Conservation (phyloP, 208 protist species). For the Crithidia fasciculata region DNA sequence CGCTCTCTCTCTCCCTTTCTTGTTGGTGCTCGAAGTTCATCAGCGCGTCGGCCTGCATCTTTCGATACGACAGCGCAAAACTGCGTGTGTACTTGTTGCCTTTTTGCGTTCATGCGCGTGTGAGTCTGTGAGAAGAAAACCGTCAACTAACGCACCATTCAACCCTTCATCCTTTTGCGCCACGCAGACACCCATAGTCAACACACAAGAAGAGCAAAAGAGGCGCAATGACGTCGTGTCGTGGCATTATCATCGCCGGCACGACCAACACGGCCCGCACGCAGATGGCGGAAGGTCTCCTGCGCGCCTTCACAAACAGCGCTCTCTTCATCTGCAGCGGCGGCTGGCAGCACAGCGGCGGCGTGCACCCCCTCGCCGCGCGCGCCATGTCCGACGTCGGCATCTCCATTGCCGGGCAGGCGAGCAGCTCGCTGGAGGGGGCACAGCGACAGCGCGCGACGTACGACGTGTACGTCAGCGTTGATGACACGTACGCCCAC, state of each 20-base stretch:
- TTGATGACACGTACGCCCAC: constrained; percentile 64
- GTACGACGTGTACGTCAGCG: constrained; percentile 87
- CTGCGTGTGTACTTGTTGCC: too few relatives aligned
- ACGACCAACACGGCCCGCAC: constrained; percentile 79
- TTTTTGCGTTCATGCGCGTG: too few relatives aligned
- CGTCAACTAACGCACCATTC: too few relatives aligned
- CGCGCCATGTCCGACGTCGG: constrained; percentile 59
- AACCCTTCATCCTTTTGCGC: too few relatives aligned
- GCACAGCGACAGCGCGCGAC: constrained; percentile 68
- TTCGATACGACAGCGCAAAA: too few relatives aligned
- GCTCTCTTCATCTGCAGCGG: constrained; percentile 80
- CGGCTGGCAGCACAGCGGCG: constrained; percentile 51
- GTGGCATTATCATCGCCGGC: constrained; percentile 80
- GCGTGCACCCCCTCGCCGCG: constrained; percentile 72
- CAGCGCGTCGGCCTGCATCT: too few relatives aligned
- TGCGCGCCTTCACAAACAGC: constrained; percentile 57
- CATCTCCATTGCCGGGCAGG: constrained; percentile 56
- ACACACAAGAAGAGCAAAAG: neutral
- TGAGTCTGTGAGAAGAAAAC: too few relatives aligned
- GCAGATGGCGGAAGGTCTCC: constrained; percentile 85
- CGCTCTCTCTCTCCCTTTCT: too few relatives aligned
- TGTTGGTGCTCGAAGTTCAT: too few relatives aligned
- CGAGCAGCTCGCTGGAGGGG: constrained; percentile 57
- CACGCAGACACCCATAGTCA: neutral
- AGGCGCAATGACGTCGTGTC: constrained; percentile 57